Evolutionary conservation across 805 yeast genomes (phyloP), one percentile per base, ranked within the genome.

Genomic region (Barnettozyma wickerhamii): DNA sequence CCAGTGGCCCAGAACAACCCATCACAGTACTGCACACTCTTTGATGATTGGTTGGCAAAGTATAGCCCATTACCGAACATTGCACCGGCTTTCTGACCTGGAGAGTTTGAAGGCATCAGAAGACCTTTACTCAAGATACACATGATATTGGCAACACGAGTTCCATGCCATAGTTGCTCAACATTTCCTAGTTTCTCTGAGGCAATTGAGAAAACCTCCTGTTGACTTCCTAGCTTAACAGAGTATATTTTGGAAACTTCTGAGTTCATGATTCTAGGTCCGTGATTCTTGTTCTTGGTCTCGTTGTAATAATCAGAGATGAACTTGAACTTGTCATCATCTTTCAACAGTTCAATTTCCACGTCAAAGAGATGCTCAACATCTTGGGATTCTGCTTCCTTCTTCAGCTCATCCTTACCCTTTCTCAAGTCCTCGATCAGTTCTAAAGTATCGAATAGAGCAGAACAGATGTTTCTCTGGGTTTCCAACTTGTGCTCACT

Each of bases 51-150:
- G 13, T 34, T 34, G 5, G 41, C 41, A 32, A 38, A 38, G 23
- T 38, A 38, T n/a, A 38, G 19, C 5, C 41, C 41, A 38, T 38
- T 29, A 5, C 41, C 41, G 17, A 38, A 32, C 41, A 38, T 38
- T 15, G 41, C 36, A 26, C 41, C 41, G 4, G 41, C 37, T 19
- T 26, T 31, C 12, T 15, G 19, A 5, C 41, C 41, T 10, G 41
- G 41, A 12, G 41, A 38, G 10, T 32, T 21, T 1, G 31, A 13
- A 3, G 41, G 41, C 21, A 38, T 29, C 14, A 38, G 28, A 6
- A 38, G 31, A 10, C 41, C 37, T 26, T 34, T 34, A 19, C 41
- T 36, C 32, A 38, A 19, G 13, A 38, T 38, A 12, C 32, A 21
- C n/a, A 38, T 24, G 18, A 38, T 18, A 29, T 38, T 38, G 19